Base-by-base conservation (phyloP, 306 rosid genomes). In the Glycine tomentella region DNA sequence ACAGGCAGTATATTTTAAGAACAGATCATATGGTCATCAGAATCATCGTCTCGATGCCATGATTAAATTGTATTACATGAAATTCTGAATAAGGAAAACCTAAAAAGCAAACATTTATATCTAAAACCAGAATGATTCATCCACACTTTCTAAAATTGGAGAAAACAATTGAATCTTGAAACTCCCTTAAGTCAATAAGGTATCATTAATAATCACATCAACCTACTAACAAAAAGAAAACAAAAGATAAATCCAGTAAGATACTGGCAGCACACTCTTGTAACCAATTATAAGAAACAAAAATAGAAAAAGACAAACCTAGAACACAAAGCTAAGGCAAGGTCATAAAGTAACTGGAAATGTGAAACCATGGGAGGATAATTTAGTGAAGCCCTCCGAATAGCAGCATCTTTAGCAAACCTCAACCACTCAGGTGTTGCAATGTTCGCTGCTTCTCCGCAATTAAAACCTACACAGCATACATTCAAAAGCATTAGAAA, bases 391-490 rank as follows among this genome's bases (percentile, higher is more conserved):
- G 99, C 99, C 88, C 99, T 91, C 80, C 98, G 92, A 75, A 96
- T 88, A 56, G 99, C 99, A 84, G 98, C 99, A 83, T 96, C 97
- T 80, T 93, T 96, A 45, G 99, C 99, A 83, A 96, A 87, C 72
- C 88, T 89, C 90, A 96, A 88, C 99, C 99, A 96, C 86, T 96
- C 98, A 67, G 99, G 99, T 75, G 99, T 96, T 10, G 99, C 99
- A 85, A 96, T 93, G 85, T 96, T 96, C 3, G 99, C 97, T 76
- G 99, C 99, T 90, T 96, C 99, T 71, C 88, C 99, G 61, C 94
- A 93, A 84, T 96, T 96, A 84, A 96, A 96, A 75, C 99, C 99
- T 96, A 82, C 71, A 86, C 61, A 69, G 57, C 56, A 82, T 48
- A 63, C 64, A 76, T 80, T 25, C 73, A 78, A 77, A 77, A 66